Evolutionary conservation across 139 green algal species (phyloP), one percentile per base, ranked within the genome.

Genomic region (Tetratostichococcus sp.): DNA sequence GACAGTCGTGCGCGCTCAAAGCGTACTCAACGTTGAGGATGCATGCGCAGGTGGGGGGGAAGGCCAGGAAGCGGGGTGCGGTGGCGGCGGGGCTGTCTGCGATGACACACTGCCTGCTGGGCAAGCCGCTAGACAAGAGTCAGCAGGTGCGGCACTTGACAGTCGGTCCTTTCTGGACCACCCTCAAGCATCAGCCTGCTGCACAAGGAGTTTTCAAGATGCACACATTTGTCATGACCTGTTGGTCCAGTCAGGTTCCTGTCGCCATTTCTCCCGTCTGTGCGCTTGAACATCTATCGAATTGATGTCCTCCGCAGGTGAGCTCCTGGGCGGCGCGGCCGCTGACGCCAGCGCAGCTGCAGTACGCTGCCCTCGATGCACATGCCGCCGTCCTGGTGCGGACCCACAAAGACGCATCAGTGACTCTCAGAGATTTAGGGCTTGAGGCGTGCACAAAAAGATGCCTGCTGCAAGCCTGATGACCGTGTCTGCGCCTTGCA

Each of bases 291-390:
- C n/a, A n/a, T n/a, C n/a, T n/a, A n/a, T n/a, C n/a, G n/a, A n/a
- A n/a, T n/a, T n/a, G n/a, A n/a, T n/a, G n/a, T n/a, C n/a, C 22
- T 17, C 30, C 80, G 78, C 88, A 91, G 84, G 77, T 90, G 34
- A 89, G 80, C 21, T 77, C 90, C 72, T 94, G 89, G 89, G 83
- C 83, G 65, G 67, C 39, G 21, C 83, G 89, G 25, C 89, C 89
- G 0, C 85, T 94, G 43, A 88, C 68, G 28, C 28, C 58, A 30
- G 78, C 78, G 30, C 89, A 94, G 85, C 22, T 89, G 69, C 30
- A 43, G 50, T 94, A 94, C 59, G 89, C 89, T 16, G 88, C 86
- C 0, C 77, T 88, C 67, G 89, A 94, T 57, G 87, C 89, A 1
- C 79, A 84, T 26, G 69, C 30, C 1, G 67, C 77, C 1, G 67